Evolutionary conservation across 31 red algal genomes (phyloP), one percentile per base, ranked within the genome.

Genomic region (Endocladia muricata): DNA sequence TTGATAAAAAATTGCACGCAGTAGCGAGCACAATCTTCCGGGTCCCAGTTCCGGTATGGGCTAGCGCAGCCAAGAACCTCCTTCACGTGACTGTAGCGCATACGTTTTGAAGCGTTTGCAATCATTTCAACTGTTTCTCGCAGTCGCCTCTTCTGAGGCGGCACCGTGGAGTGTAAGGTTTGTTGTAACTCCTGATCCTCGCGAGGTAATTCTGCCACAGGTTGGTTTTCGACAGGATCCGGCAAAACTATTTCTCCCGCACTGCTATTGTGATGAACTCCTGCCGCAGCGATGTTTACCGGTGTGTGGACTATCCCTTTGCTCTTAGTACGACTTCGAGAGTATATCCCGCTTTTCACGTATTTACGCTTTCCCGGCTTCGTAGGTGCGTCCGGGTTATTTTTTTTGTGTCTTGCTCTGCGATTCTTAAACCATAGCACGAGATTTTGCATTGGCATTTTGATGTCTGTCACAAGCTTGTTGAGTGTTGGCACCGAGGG

Each of bases 401-500:
- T 33, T 35, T 74, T 73, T 40, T 75, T 76, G 35, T 75, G 71
- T 30, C 82, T 41, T 23, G 82, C 82, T 29, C 82, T 61, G 26
- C 82, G 70, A 59, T 85, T 85, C 60, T 85, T 85, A 38, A 85
- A 85, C 82, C 82, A 85, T 15, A 85, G 42, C 2, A 85, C 82
- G 11, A 85, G 33, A 41, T 85, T 85, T n/a, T 85, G 82, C 82
- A 85, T 75, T 0, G 82, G 82, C 82, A 85, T 85, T 5, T 49
- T 72, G 13, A 68, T 85, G 2, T 41, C 38, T 1, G 39, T 47
- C 3, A 60, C 75, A 1, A 85, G 29, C 33, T 76, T 69, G 8
- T 52, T 35, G 9, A 85, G 33, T 36, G 70, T 75, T 11, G 42
- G n/a, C 21, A 72, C 82, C 15, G 70, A 63, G 7, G 82, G 82